Base-by-base conservation (phyloP, 768 basidiomycete genomes). In the Dentipellis sp. region DNA sequence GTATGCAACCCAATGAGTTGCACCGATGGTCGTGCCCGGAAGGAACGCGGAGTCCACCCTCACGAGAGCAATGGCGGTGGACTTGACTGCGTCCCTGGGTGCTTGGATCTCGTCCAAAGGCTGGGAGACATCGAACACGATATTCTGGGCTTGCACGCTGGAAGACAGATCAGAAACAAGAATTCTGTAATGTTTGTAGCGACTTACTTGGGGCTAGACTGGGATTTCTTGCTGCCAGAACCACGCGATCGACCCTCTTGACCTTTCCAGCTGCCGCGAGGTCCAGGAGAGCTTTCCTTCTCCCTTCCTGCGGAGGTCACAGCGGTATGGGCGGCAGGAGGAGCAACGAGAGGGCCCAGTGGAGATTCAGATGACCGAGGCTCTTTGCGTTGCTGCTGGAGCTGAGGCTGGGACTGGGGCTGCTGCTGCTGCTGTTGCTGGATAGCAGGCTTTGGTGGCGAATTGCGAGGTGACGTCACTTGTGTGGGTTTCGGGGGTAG, bases 1-100 rank as follows among this genome's bases (percentile, higher is more conserved):
- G 64, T 93, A 92, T 14, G 91, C 91, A 57, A 93, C 91, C 88
- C 91, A 93, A 65, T 90, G 87, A 4, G 91, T 91, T 12, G 91
- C 91, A 10, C 91, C 91, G 54, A 93, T 92, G 35, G 91, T 93
- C 11, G 87, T 86, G 14, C 91, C 91, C 47, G 87, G 88, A 56
- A 91, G 73, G 72, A 92, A 93, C 22, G 85, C 79, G 16, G 89
- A 74, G 58, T 93, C 91, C 60, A 92, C 89, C 69, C 84, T 88
- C 66, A 93, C 88, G 50, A 93, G 77, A 14, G 91, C 91, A 54
- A 93, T 93, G 3, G 91, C 89, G 0, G 91, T 93, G n/a, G 88
- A 88, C 66, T 90, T 90, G 63, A 91, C 86, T 4, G 77, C 78
- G 59, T 92, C 90, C 8, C 77, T 78, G 53, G 83, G 76, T 8